phyloP scores from a whole-genome alignment of 202 grass and related monocot genomes.

The Musa balbisiana region DNA sequence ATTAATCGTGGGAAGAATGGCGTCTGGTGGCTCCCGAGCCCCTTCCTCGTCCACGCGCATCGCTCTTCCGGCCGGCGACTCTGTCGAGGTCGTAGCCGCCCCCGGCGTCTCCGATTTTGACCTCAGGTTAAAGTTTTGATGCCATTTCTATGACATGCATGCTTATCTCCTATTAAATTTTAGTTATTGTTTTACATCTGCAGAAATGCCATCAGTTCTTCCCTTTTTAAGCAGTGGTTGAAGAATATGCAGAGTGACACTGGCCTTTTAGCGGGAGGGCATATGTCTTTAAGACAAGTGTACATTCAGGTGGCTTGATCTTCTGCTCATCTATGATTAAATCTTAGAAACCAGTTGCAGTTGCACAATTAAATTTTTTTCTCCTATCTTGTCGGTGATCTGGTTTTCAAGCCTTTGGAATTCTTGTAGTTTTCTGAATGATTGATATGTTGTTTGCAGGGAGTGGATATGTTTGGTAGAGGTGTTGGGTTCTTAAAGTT shows the following conservation, averaged over 20 bases:
- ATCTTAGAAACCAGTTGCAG: neutral
- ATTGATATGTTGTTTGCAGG: constrained; percentile 30
- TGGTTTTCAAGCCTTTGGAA: neutral
- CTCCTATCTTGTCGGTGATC: neutral
- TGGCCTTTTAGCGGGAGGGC: constrained; percentile 51
- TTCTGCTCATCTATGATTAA: neutral
- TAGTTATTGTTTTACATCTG: too few relatives aligned
- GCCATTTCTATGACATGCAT: neutral
- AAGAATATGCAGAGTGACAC: constrained; percentile 66
- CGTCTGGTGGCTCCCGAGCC: constrained; percentile 20
- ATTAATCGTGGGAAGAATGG: constrained; percentile 31
- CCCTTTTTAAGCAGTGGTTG: constrained; percentile 75
- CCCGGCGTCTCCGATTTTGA: constrained; percentile 53
- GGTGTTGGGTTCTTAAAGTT: constrained; percentile 90
- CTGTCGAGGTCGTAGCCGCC: constrained; percentile 47
- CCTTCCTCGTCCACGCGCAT: constrained; percentile 16
- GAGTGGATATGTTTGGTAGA: constrained; percentile 81
- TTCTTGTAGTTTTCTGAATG: neutral
- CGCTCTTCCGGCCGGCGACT: constrained; percentile 34
- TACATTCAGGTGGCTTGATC: constrained; percentile 57
- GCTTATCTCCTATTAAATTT: too few relatives aligned
- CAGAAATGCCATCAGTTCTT: constrained; percentile 59
- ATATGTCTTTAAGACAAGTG: constrained; percentile 45
- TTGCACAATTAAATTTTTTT: too few relatives aligned
- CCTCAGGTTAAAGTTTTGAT: constrained; percentile 41